Conservation (phyloP, 805 yeast genomes). For the Teunomyces aglyptinius region DNA sequence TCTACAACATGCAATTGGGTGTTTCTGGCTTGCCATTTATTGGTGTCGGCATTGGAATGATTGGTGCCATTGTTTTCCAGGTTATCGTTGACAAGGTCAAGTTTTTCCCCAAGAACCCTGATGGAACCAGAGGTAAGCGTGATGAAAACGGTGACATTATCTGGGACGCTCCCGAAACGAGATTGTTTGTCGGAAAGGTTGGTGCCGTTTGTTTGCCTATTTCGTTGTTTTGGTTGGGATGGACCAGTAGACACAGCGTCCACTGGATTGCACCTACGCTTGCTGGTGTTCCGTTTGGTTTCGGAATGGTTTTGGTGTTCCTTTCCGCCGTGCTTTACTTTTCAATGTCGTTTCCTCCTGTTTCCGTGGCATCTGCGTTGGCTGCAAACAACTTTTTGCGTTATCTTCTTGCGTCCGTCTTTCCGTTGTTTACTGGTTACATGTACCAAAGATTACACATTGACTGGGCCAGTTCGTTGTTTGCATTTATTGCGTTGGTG, state of each 20-base stretch:
- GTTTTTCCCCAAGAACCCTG: conserved; percentile 57
- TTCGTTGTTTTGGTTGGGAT: conserved; percentile 76
- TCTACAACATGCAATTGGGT: conserved; percentile 58
- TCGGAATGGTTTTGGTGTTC: conserved; percentile 69
- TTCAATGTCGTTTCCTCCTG: conserved; percentile 69
- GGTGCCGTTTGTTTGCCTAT: conserved; percentile 69
- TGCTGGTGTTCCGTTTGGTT: conserved; percentile 78
- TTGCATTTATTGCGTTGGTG: conserved; percentile 64
- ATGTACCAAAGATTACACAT: conserved; percentile 71
- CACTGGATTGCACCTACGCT: conserved; percentile 79
- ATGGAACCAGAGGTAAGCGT: conserved; percentile 57
- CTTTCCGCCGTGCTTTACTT: conserved; percentile 69
- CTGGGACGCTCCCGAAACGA: conserved; percentile 58
- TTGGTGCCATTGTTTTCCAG: conserved; percentile 53
- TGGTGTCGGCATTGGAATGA: conserved; percentile 68
- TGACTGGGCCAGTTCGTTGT: conserved; percentile 76
- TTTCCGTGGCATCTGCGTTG: conserved; percentile 78
- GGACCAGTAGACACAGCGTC: conserved; percentile 60
- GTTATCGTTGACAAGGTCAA: conserved; percentile 46
- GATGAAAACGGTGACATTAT: conserved; percentile 55
- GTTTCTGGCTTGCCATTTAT: conserved; percentile 67
- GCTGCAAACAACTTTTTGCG: conserved; percentile 85
- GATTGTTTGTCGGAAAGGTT: conserved; percentile 58
- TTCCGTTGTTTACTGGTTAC: conserved; percentile 84
- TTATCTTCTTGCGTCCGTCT: conserved; percentile 70